A percentile compares a stretch with the other conserved stretches of the same genome.
Evolutionary conservation across 148 eudicot genomes (phyloP).

Genomic region (Amaranthus cruentus): DNA sequence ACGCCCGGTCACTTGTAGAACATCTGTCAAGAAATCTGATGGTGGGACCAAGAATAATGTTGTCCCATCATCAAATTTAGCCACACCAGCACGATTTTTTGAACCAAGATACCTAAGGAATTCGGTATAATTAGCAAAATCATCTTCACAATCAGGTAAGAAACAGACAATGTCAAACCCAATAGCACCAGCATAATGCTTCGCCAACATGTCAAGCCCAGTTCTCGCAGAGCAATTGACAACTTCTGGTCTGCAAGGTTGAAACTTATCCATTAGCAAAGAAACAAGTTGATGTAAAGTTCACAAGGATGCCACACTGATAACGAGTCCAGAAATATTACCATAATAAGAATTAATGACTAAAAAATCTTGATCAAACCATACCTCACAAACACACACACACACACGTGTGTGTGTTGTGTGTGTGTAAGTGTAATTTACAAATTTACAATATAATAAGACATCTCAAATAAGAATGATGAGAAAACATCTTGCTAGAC

Average conservation of each 20-base stretch:
- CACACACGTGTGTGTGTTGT: too few relatives aligned
- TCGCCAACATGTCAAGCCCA: slow-evolving; percentile 75
- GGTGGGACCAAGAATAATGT: slow-evolving; percentile 95
- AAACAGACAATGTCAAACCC: slow-evolving; percentile 72
- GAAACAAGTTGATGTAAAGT: background rate
- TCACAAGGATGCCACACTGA: background rate
- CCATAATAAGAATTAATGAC: too few relatives aligned
- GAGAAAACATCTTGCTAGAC: too few relatives aligned
- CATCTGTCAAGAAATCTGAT: slow-evolving; percentile 70
- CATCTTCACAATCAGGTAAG: slow-evolving; percentile 91
- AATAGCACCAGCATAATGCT: slow-evolving; percentile 72
- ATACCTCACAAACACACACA: too few relatives aligned
- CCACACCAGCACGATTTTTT: slow-evolving; percentile 88
- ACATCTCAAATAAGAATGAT: too few relatives aligned
- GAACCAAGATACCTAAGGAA: slow-evolving; percentile 69
- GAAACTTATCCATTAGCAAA: background rate
- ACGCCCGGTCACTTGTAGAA: slow-evolving; percentile 63
- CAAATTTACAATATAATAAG: too few relatives aligned
- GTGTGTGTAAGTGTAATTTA: too few relatives aligned
- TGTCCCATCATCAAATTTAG: slow-evolving; percentile 86
- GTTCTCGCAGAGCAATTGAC: slow-evolving; percentile 93
- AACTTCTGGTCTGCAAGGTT: slow-evolving; percentile 64
- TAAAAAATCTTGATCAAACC: too few relatives aligned
- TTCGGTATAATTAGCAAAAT: slow-evolving; percentile 92
- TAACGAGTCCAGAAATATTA: too few relatives aligned